A percentile compares a stretch with the other conserved stretches of the same genome.
phyloP scores from a whole-genome alignment of 2,329 filamentous ascomycete species.

The Colletotrichum gigasporum region DNA sequence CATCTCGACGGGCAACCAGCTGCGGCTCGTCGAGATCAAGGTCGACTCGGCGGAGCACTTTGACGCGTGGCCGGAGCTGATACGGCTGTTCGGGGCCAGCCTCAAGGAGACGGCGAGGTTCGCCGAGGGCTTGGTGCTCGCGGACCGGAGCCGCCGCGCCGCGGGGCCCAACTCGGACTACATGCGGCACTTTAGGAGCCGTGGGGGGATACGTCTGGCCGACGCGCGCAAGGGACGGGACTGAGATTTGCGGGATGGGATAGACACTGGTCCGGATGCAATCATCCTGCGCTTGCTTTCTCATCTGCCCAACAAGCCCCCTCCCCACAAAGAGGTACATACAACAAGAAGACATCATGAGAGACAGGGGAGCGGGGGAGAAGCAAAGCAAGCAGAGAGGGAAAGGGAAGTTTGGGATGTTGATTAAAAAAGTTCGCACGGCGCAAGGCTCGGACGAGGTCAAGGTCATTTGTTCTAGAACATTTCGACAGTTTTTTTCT shows the following conservation, averaged over 20 bases:
- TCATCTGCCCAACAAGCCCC: background rate
- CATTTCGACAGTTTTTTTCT: background rate
- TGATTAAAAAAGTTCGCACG: background rate
- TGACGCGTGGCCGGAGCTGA: conserved; percentile 30
- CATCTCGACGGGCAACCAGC: conserved; percentile 29
- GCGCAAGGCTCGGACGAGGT: background rate
- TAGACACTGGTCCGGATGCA: background rate
- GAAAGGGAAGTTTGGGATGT: background rate
- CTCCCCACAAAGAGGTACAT: background rate
- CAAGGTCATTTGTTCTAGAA: conserved; percentile 19
- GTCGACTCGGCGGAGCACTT: conserved; percentile 31
- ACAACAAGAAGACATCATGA: background rate
- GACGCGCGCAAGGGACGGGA: conserved; percentile 21
- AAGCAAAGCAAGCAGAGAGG: background rate
- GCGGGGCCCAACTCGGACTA: conserved; percentile 26
- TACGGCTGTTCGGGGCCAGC: conserved; percentile 30
- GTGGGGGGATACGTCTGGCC: conserved; percentile 25
- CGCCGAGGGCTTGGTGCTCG: conserved; percentile 23
- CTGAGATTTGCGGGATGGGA: background rate
- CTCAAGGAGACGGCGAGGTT: conserved; percentile 25
- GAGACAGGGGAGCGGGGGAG: background rate
- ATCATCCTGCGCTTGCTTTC: background rate
- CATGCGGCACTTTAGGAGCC: conserved; percentile 26
- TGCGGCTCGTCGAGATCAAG: conserved; percentile 31
- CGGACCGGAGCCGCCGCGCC: conserved; percentile 23